Evolutionary conservation across 108 stramenopile species (phyloP).

Genomic region (Cylindrotheca closterium): DNA sequence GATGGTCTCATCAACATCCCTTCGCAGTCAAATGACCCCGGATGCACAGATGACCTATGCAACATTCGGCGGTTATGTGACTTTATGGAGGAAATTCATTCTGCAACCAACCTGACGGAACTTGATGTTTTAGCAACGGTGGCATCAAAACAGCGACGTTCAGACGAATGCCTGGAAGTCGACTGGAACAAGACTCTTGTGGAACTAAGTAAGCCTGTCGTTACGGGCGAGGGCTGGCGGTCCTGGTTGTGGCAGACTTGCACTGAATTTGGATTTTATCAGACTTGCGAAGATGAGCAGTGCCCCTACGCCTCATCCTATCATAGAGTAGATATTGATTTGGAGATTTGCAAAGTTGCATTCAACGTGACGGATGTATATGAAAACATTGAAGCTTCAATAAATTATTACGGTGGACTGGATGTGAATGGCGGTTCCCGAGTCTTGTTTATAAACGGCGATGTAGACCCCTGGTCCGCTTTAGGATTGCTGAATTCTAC

Average conservation of each 20-base stretch:
- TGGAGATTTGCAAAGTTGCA: slow-evolving; percentile 61
- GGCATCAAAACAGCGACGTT: slow-evolving; percentile 9
- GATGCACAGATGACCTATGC: slow-evolving; percentile 62
- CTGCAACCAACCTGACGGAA: slow-evolving; percentile 14
- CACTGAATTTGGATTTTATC: slow-evolving; percentile 95
- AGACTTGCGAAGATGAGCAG: slow-evolving; percentile 67
- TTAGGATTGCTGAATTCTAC: slow-evolving; percentile 47
- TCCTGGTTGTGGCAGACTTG: slow-evolving; percentile 95
- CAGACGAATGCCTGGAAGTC: slow-evolving; percentile 36
- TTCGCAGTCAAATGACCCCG: slow-evolving; percentile 89
- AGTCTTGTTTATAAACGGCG: slow-evolving; percentile 87
- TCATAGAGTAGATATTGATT: slow-evolving; percentile 69
- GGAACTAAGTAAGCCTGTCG: slow-evolving; percentile 24
- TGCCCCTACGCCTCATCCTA: slow-evolving; percentile 87
- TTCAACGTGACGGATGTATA: slow-evolving; percentile 73
- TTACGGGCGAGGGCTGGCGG: slow-evolving; percentile 31
- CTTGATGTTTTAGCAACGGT: slow-evolving; percentile 56
- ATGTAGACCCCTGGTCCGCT: slow-evolving; percentile 93
- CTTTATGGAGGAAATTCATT: slow-evolving; percentile 10
- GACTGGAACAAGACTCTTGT: slow-evolving; percentile 40
- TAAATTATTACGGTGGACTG: slow-evolving; percentile 83
- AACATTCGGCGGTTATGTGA: slow-evolving; percentile 77
- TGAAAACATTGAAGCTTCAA: slow-evolving; percentile 57
- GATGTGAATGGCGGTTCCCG: slow-evolving; percentile 47
- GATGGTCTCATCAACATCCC: slow-evolving; percentile 78